Evolutionary conservation across 2,329 filamentous ascomycete genomes (phyloP), one percentile per base, ranked within the genome.

Genomic region (Aspergillus fumigatiaffinis): DNA sequence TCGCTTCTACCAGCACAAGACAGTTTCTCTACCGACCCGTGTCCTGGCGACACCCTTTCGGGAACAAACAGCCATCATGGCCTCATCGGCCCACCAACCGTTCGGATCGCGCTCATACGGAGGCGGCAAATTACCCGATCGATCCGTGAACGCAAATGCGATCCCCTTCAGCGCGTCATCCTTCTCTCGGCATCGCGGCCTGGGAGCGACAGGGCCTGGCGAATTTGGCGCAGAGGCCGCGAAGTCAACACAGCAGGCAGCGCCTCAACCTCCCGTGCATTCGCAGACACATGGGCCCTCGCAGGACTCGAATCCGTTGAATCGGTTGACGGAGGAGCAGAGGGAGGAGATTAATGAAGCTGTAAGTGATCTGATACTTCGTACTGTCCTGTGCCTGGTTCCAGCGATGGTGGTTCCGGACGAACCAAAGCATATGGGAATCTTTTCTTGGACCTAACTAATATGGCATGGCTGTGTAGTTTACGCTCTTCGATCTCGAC

Each of bases 401-500:
- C 5, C 32, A 3, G 32, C 32, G 32, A 17, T 14, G 32, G 32
- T 5, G 32, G 32, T 35, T 35, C 32, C 32, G 1, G 14, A 17
- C 14, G 32, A 35, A 17, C 32, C 12, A 35, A 35, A 14, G 32
- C 32, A 26, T 26, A 26, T 7, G 32, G 32, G 14, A 17, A 38
- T 38, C 5, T 35, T 32, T 38, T 3, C 2, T 17, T 17, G 32
- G 32, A 38, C 14, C 5, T 6, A 7, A 14, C 32, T 38, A 38
- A 38, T 17, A 4, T 38, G 5, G 17, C 5, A 46, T 12, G 56
- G 20, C 20, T 52, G 50, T 52, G 35, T 46, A 96, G 89, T 97
- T 97, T 76, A 87, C 88, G 60, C 87, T 97, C 63, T 97, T 99
- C 82, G 94, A 97, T 74, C 89, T 96, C 70, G 93, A 97, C 81